Base-by-base conservation (phyloP, 176 grass and related monocot species). In the Carex pumila region DNA sequence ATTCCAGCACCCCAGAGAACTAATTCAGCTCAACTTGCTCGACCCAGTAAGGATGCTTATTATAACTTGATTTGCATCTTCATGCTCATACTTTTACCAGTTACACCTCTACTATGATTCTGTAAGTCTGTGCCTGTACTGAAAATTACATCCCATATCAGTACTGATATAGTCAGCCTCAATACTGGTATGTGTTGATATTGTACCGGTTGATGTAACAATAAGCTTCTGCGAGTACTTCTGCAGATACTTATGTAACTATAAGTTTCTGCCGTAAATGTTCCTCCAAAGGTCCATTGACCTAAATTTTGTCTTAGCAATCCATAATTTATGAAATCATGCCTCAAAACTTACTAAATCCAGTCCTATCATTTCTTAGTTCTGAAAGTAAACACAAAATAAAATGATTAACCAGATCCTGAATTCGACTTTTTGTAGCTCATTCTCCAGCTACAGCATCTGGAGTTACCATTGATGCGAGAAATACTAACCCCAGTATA, bases 1-100 rank as follows among this genome's bases (percentile, higher is more conserved):
- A 65, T 82, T 37, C 62, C 81, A 56, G 63, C 86, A 52, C 67
- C 79, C 77, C 76, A 82, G 79, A 76, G 78, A 79, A 67, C 84
- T 47, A 80, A 87, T 86, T n/a, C 83, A 64, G 74, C 70, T 63
- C 82, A 87, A 86, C 65, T 79, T 90, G 56, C 86, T 68, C 71
- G 41, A 85, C 89, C 74, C 85, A 87, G 95, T 94, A 89, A 68
- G 70, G 22, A 74, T 71, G 37, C 17, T 19, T 71, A 71, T 45
- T 39, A 6, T n/a, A 31, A 30, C 1, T 32, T 32, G 7, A 39
- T 58, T 73, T 72, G 56, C 66, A 73, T 59, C 54, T 83, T 21
- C 37, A 65, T 69, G 15, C 34, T 58, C 7, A 7, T 34, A 53
- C 12, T 17, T 65, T 65, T 53, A 10, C 39, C 47, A 31, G 71